A percentile compares a stretch with the other conserved stretches of the same genome.
Conservation (phyloP, 2,329 filamentous ascomycete genomes). For the Colletotrichum sp. region DNA sequence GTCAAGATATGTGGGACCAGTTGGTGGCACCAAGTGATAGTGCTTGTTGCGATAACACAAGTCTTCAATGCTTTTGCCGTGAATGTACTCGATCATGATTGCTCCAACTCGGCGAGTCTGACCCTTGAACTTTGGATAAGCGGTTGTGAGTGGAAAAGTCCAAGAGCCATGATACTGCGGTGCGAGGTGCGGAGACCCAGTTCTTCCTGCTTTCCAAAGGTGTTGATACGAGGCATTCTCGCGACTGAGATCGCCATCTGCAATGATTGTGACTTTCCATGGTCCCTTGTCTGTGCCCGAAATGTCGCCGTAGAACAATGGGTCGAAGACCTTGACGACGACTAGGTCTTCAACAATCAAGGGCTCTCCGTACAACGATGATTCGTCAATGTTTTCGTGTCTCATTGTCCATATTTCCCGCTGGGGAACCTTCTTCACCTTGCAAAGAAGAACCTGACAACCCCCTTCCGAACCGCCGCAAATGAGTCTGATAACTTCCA, state of each 20-base stretch:
- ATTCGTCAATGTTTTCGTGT: fast-evolving
- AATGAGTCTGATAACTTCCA: background rate
- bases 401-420: fast-evolving
- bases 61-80: background rate
- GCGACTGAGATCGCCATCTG: background rate
- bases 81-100: background rate
- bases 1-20: background rate
- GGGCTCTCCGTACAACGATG: background rate
- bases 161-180: background rate
- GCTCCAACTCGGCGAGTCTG: background rate
- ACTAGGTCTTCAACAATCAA: background rate
- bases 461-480: background rate
- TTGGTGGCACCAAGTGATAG: background rate
- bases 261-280: background rate
- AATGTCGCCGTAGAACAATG: background rate
- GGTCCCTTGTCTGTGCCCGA: background rate
- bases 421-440: fast-evolving
- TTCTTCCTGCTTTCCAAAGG: background rate
- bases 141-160: fast-evolving
- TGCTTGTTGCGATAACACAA: background rate
- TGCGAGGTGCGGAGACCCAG: background rate
- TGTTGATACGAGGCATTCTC: background rate
- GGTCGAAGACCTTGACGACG: background rate
- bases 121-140: background rate
- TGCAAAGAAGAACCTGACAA: background rate